These are phyloP conservation scores for Talaromyces sp. DNA, from an alignment of 2,329 filamentous ascomycete species.

Conservation along the genomic window DNA sequence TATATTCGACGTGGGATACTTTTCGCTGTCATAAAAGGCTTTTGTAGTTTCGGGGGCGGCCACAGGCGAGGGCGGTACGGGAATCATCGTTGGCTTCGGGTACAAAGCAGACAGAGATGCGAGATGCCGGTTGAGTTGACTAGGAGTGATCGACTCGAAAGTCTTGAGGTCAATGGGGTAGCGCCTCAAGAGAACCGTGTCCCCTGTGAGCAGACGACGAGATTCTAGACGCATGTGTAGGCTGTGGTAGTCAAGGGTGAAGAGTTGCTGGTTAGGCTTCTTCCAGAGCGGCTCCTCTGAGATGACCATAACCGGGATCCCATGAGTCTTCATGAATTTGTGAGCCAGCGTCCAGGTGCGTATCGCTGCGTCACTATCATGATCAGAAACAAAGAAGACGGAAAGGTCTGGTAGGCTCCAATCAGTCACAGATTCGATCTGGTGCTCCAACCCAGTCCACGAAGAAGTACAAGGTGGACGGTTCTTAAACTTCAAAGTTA, in stretches of 20 bases:
- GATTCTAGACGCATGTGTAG: conserved; percentile 41
- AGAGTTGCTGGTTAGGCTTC: conserved; percentile 21
- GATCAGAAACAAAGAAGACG: conserved; percentile 37
- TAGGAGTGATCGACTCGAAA: conserved; percentile 42
- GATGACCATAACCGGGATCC: conserved; percentile 39
- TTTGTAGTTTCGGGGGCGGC: conserved; percentile 7
- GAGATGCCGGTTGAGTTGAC: conserved; percentile 42
- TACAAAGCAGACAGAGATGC: conserved; percentile 31
- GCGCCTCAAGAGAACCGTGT: conserved; percentile 27
- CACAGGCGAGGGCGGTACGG: conserved; percentile 3
- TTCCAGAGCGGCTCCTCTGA: conserved; percentile 39
- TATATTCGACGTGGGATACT: conserved; percentile 19
- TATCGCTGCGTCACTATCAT: conserved; percentile 22
- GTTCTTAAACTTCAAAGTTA: conserved; percentile 35
- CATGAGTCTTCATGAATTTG: conserved; percentile 38
- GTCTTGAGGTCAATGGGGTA: conserved; percentile 43
- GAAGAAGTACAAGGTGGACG: conserved; percentile 30
- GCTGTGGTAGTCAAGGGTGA: conserved; percentile 34
- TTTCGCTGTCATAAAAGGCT: conserved; percentile 17
- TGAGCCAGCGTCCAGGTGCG: conserved; percentile 30
- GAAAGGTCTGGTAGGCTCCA: conserved; percentile 43
- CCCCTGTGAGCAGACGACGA: conserved; percentile 27
- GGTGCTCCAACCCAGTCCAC: conserved; percentile 32
- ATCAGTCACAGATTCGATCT: conserved; percentile 31
- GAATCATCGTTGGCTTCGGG: conserved; percentile 14